Evolutionary conservation across 768 basidiomycete genomes (phyloP).

Genomic region (Leucosporidium yakuticum): DNA sequence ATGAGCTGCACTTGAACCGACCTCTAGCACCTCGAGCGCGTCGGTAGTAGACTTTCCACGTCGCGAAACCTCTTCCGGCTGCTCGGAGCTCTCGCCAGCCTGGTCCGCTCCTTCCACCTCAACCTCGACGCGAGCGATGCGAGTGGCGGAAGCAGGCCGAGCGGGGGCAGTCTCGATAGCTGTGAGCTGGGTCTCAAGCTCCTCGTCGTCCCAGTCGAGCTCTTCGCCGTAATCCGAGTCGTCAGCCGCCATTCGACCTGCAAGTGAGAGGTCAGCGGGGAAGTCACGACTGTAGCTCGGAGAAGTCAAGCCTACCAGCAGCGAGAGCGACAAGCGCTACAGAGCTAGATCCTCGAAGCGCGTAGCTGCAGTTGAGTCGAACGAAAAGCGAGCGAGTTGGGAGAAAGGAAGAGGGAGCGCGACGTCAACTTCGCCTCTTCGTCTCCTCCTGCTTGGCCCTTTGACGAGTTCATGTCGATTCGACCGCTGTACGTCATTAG

Average conservation of each 20-base stretch:
- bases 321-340: too few relatives aligned
- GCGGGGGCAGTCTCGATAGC: not conserved
- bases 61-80: not conserved
- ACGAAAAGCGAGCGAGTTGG: not conserved
- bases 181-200: not conserved
- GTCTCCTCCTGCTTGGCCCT: too few relatives aligned
- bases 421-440: not conserved
- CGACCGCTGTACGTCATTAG: not conserved
- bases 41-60: too few relatives aligned
- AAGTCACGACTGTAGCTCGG: too few relatives aligned
- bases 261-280: too few relatives aligned
- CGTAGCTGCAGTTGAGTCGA: too few relatives aligned
- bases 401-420: not conserved
- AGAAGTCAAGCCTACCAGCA: too few relatives aligned
- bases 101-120: not conserved
- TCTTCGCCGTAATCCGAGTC: conserved; percentile 25
- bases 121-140: not conserved
- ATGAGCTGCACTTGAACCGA: not conserved
- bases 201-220: conserved; percentile 11
- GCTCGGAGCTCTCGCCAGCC: not conserved
- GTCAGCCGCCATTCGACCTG: too few relatives aligned
- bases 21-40: conserved; percentile 1
- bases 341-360: too few relatives aligned
- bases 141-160: not conserved
- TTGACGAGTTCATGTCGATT: not conserved